Evolutionary conservation across 768 basidiomycete genomes (phyloP), one percentile per base, ranked within the genome.

Genomic region (Boletellus emodensis): DNA sequence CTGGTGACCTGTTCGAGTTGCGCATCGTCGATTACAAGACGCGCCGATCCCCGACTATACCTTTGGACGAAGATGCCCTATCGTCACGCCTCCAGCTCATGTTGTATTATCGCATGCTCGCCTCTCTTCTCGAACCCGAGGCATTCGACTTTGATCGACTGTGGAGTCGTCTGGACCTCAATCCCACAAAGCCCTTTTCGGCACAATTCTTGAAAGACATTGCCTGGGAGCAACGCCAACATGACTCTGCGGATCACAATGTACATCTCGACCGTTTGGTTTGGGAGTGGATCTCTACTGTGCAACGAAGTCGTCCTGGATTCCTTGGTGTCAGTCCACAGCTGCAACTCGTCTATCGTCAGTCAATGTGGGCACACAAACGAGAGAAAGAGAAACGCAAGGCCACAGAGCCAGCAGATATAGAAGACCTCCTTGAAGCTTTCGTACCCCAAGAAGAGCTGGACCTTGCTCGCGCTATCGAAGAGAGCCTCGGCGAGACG

Each of bases 11-110:
- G 3, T 56, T 67, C 44, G 67, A 65, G 14, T 65, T 86, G 6
- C 74, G 70, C 44, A 60, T 85, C 24, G 63, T 78, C 15, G 90
- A 92, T 57, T 85, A 83, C 40, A 92, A 92, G 64, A 89, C 87
- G 15, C 77, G 89, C 40, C 70, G 64, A 12, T 62, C 65, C 3
- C 52, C 70, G 1, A 72, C 64, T 13, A 55, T 90, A 2, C 88
- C 89, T 2, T 63, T 72, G 4, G 72, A 82, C 13, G 73, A 75
- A 36, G 87, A 90, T 54, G 75, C 81, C 0, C 62, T 77, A 13
- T 63, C 81, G 1, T 75, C 87, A 0, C 78, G 79, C 7, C 67
- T 90, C 33, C 90, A 92, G 62, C 75, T 91, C 5, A 89, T 89
- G 85, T 67, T 90, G 34, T 92, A 92, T 61, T 77, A 80, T 57